phyloP scores from a whole-genome alignment of 306 rosid species.

The Pterocarpus santalinus region DNA sequence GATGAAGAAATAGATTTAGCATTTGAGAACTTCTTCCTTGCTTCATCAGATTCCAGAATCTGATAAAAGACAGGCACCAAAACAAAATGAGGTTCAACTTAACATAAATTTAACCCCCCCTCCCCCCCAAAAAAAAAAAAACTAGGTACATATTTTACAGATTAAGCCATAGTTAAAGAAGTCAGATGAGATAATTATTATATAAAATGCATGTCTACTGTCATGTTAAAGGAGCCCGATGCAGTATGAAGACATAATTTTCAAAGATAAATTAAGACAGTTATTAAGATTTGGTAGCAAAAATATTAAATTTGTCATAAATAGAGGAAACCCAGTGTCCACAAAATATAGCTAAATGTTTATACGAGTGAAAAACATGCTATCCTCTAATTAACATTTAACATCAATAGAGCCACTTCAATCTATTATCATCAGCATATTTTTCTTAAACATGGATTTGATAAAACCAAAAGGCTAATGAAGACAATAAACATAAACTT shows the following conservation, averaged over 20 bases:
- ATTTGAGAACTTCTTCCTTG: conserved; percentile 91
- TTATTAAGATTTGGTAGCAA: conserved; percentile 1
- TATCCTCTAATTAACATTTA: background rate
- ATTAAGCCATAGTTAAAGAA: conserved; percentile 10
- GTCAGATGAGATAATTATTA: conserved; percentile 17
- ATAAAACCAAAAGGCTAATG: background rate
- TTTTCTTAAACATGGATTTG: background rate
- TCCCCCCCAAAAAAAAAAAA: background rate
- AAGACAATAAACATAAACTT: background rate
- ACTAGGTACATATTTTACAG: background rate
- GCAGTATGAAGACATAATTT: background rate
- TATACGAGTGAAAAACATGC: background rate
- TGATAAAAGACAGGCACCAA: conserved; percentile 39
- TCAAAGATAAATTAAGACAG: background rate
- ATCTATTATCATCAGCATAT: background rate
- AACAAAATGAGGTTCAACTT: background rate
- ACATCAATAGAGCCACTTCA: background rate
- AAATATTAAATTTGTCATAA: background rate
- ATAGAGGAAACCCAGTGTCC: background rate
- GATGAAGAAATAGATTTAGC: conserved; percentile 95
- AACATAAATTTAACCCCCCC: background rate
- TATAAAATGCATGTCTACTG: background rate
- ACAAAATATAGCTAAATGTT: background rate
- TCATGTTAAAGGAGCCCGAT: background rate
- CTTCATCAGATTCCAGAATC: conserved; percentile 87